Evolutionary conservation across 306 rosid species (phyloP).

Genomic region (Prunus persica): Prunus_persica_NCBIv2 NC_034009.1:6132501-6133000

Average conservation of each 20-base stretch:
- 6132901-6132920: background rate
- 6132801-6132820: background rate
- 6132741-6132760: background rate
- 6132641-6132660: background rate
- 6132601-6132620: background rate
- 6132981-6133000: background rate
- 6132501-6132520: no score
- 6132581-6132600: background rate
- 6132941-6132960: background rate
- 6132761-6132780: constrained; percentile 6
- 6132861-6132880: background rate
- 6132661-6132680: background rate
- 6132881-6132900: background rate
- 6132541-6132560: background rate
- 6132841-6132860: background rate
- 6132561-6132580: background rate
- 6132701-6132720: background rate
- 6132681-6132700: background rate
- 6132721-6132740: background rate
- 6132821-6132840: background rate
- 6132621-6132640: background rate
- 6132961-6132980: background rate
- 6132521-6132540: no score
- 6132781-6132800: background rate
- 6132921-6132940: background rate